Percentiles rank a stretch among this genome's conserved stretches.
These are phyloP conservation scores for Nitzschia putrida DNA, from an alignment of 108 stramenopile species.

Conservation along the genomic window DNA sequence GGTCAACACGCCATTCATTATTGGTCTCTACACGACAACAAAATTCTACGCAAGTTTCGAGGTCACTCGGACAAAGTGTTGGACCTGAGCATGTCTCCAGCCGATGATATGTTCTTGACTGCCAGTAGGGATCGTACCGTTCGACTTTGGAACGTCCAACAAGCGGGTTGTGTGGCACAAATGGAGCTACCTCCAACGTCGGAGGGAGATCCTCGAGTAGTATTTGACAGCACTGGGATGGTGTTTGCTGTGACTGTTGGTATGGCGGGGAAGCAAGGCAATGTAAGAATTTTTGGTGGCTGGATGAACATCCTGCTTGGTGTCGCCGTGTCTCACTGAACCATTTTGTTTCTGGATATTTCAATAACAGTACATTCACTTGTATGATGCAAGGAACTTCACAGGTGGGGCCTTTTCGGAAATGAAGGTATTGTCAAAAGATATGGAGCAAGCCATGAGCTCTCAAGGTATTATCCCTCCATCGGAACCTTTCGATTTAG, in stretches of 20 bases:
- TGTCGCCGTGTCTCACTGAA: too few species aligned
- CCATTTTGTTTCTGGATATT: too few species aligned
- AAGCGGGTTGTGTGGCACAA: constrained; percentile 66
- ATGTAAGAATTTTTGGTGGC: constrained; percentile 44
- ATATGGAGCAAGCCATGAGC: constrained; percentile 54
- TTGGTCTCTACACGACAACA: constrained; percentile 77
- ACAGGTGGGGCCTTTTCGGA: constrained; percentile 77
- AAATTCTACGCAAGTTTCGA: constrained; percentile 75
- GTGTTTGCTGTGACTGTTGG: constrained; percentile 74
- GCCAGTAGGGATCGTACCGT: constrained; percentile 70
- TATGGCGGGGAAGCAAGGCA: constrained; percentile 46
- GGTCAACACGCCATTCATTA: constrained; percentile 51
- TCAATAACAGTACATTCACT: constrained; percentile 55
- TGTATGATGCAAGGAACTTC: constrained; percentile 83
- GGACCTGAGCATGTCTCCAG: constrained; percentile 67
- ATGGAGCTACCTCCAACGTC: constrained; percentile 53
- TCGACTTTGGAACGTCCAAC: constrained; percentile 71
- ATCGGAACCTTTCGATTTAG: constrained; percentile 41
- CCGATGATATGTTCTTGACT: constrained; percentile 78
- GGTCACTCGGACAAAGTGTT: constrained; percentile 67
- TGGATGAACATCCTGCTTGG: too few species aligned
- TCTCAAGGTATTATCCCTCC: constrained; percentile 24
- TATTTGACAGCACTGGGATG: constrained; percentile 81
- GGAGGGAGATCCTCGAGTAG: constrained; percentile 46
- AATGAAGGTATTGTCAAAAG: constrained; percentile 55